Conservation (phyloP, 768 basidiomycete species). For the Postia placenta region DNA sequence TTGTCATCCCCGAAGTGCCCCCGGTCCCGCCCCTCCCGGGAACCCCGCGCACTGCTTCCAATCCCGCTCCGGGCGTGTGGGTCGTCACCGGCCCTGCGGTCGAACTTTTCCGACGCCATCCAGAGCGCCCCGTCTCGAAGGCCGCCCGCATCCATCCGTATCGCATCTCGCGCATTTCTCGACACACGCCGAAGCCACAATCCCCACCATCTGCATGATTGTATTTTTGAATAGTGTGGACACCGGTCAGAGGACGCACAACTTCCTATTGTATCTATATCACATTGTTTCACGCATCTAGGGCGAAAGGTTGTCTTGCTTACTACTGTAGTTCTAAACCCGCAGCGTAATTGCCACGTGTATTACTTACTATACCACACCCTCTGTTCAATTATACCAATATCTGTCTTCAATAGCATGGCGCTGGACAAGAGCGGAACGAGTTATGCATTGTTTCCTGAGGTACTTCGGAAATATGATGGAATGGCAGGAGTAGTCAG, state of each 20-base stretch:
- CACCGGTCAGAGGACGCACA: not conserved
- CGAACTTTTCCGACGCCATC: slow-evolving; percentile 39
- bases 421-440: no score
- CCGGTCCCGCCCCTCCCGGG: slow-evolving; percentile 11
- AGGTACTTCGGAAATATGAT: no score
- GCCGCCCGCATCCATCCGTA: slow-evolving; percentile 54
- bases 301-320: no score
- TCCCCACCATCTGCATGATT: not conserved
- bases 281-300: not conserved
- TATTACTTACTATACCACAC: no score
- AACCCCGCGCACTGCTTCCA: not conserved
- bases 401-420: no score
- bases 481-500: no score
- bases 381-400: no score
- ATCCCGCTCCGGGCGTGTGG: not conserved
- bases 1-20: slow-evolving; percentile 24
- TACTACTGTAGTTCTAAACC: no score
- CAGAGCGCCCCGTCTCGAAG: slow-evolving; percentile 33
- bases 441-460: no score
- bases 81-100: slow-evolving; percentile 35
- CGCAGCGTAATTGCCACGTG: no score
- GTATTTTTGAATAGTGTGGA: not conserved
- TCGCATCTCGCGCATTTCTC: slow-evolving; percentile 30
- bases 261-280: not conserved
- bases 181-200: not conserved